Conservation (phyloP, 345 rosid species). For the Populus pruinosa region DNA sequence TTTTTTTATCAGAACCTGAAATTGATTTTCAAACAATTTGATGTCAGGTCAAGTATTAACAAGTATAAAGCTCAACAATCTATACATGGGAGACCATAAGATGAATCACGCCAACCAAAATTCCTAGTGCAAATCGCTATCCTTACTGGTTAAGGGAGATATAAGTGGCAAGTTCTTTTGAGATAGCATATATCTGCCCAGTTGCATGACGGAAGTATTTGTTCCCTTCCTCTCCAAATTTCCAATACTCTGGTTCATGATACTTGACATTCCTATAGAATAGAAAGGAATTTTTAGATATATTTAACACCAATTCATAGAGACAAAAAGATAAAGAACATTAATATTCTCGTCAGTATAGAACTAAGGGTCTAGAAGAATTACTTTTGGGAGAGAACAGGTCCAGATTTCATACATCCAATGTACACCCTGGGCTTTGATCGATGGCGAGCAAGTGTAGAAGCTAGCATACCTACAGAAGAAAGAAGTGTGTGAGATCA, state of each 20-base stretch:
- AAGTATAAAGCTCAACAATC: background rate
- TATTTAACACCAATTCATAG: background rate
- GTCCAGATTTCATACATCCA: constrained; percentile 99
- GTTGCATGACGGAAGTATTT: constrained; percentile 96
- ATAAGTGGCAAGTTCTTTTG: constrained; percentile 89
- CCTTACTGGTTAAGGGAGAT: constrained; percentile 81
- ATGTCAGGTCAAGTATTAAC: background rate
- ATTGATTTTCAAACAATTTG: background rate
- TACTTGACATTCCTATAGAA: constrained; percentile 76
- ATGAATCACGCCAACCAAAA: background rate
- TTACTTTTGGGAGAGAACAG: constrained; percentile 93
- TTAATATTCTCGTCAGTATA: background rate
- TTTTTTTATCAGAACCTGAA: background rate
- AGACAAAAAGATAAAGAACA: constrained; percentile 3
- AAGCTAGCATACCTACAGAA: constrained; percentile 69
- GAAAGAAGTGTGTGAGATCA: constrained; percentile 6
- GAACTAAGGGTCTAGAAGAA: constrained; percentile 1
- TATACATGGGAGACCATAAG: background rate
- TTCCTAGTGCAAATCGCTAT: background rate
- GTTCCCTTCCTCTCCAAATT: constrained; percentile 95
- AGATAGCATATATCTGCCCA: constrained; percentile 95
- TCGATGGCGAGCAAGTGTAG: constrained; percentile 85
- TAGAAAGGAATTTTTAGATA: constrained; percentile 5
- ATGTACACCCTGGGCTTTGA: constrained; percentile 86
- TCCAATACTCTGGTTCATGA: constrained; percentile 98